phyloP scores from a whole-genome alignment of 2,329 filamentous ascomycete genomes.

The Fusarium sp. region DNA sequence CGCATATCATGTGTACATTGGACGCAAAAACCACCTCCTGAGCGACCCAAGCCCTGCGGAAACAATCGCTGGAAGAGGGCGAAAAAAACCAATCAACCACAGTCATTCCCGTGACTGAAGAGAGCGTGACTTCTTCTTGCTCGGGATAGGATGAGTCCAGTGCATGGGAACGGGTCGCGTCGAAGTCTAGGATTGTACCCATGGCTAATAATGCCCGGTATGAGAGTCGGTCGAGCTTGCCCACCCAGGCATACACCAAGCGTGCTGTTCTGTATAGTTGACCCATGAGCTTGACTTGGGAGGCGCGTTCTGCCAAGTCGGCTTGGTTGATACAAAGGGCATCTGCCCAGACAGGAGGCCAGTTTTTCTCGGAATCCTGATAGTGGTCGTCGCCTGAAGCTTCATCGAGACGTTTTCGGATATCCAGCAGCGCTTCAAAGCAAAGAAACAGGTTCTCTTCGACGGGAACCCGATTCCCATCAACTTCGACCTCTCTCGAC shows the following conservation, averaged over 20 bases:
- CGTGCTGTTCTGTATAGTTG: neutral
- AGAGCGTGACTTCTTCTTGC: neutral
- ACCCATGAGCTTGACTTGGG: neutral
- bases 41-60: constrained; percentile 6
- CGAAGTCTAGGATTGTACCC: neutral
- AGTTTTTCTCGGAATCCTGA: neutral
- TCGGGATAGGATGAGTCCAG: neutral
- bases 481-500: neutral
- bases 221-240: neutral
- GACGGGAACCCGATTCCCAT: neutral
- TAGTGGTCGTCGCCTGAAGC: neutral
- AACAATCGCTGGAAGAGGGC: constrained; percentile 9
- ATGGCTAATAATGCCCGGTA: neutral
- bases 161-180: neutral
- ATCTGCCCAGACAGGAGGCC: neutral
- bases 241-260: neutral
- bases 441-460: neutral
- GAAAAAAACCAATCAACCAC: constrained; percentile 5
- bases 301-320: neutral
- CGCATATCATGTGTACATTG: neutral
- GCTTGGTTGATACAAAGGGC: constrained; percentile 12
- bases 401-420: neutral
- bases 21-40: constrained; percentile 2
- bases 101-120: neutral
- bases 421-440: neutral